A percentile compares a stretch with the other conserved stretches of the same genome.
These are phyloP conservation scores for Phytophthora europaea DNA, from an alignment of 352 stramenopile genomes.

Conservation along the genomic window DNA sequence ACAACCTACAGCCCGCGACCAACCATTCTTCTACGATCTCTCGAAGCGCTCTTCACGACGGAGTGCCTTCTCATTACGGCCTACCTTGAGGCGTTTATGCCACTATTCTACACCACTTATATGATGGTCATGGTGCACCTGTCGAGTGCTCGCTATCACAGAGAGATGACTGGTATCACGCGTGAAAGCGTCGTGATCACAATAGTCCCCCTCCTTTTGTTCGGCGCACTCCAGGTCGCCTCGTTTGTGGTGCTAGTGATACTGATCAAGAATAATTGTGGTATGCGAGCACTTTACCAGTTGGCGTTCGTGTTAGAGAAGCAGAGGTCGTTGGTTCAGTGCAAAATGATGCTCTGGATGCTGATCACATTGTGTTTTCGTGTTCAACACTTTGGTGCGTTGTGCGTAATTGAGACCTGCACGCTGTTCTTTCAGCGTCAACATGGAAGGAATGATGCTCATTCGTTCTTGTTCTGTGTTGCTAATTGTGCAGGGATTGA, in stretches of 20 bases:
- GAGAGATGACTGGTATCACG: slow-evolving; percentile 18
- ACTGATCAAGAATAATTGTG: slow-evolving; percentile 23
- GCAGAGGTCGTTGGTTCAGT: slow-evolving; percentile 26
- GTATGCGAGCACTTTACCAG: slow-evolving; percentile 30
- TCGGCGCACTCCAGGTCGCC: slow-evolving; percentile 24
- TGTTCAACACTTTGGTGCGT: slow-evolving; percentile 31
- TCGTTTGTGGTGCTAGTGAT: slow-evolving; percentile 24
- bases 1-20: neutral
- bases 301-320: slow-evolving; percentile 45
- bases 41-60: slow-evolving; percentile 33
- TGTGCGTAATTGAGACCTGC: neutral
- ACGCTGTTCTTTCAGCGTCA: no score
- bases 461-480: neutral
- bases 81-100: slow-evolving; percentile 49
- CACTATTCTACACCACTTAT: slow-evolving; percentile 36
- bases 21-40: slow-evolving; percentile 22
- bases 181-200: neutral
- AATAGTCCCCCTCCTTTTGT: slow-evolving; percentile 24
- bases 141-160: slow-evolving; percentile 22
- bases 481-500: slow-evolving; percentile 4
- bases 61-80: slow-evolving; percentile 47
- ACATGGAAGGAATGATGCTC: neutral
- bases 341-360: slow-evolving; percentile 40
- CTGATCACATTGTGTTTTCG: slow-evolving; percentile 25
- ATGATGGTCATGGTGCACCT: slow-evolving; percentile 27